Evolutionary conservation across 768 basidiomycete genomes (phyloP).

Genomic region (Collybiopsis luxurians): DNA sequence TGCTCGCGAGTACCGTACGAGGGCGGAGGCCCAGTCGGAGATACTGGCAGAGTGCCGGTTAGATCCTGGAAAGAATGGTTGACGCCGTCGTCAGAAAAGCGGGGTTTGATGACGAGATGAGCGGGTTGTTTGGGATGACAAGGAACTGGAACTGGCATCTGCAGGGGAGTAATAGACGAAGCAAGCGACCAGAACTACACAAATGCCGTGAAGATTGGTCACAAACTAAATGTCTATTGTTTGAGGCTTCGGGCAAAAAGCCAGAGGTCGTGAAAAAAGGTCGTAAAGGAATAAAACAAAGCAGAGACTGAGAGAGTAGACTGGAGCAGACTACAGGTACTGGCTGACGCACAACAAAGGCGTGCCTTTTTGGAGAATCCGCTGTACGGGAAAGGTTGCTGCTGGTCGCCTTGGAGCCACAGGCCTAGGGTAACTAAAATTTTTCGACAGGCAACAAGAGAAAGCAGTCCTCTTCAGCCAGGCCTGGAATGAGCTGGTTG

Average conservation of each 20-base stretch:
- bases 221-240: constrained; percentile 39
- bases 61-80: constrained; percentile 50
- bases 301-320: constrained; percentile 14
- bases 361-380: constrained; percentile 72
- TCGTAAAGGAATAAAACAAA: constrained; percentile 52
- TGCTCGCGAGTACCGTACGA: constrained; percentile 66
- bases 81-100: constrained; percentile 39
- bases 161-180: constrained; percentile 41
- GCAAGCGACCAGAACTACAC: constrained; percentile 43
- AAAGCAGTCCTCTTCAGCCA: constrained; percentile 43
- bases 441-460: constrained; percentile 17
- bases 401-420: constrained; percentile 11
- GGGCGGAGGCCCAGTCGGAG: constrained; percentile 59
- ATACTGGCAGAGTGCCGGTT: constrained; percentile 56
- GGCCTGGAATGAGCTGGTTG: constrained; percentile 29
- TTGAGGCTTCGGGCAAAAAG: constrained; percentile 30
- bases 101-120: constrained; percentile 65
- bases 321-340: constrained; percentile 24
- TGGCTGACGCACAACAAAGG: constrained; percentile 93
- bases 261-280: constrained; percentile 63
- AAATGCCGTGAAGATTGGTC: constrained; percentile 35
- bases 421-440: neutral
- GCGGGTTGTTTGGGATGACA: constrained; percentile 53
- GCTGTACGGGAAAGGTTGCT: constrained; percentile 23
- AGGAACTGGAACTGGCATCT: constrained; percentile 89